Percentiles rank a stretch among this genome's conserved stretches.
Evolutionary conservation across 2,329 filamentous ascomycete species (phyloP).

Genomic region (Aureobasidium sp.): DNA sequence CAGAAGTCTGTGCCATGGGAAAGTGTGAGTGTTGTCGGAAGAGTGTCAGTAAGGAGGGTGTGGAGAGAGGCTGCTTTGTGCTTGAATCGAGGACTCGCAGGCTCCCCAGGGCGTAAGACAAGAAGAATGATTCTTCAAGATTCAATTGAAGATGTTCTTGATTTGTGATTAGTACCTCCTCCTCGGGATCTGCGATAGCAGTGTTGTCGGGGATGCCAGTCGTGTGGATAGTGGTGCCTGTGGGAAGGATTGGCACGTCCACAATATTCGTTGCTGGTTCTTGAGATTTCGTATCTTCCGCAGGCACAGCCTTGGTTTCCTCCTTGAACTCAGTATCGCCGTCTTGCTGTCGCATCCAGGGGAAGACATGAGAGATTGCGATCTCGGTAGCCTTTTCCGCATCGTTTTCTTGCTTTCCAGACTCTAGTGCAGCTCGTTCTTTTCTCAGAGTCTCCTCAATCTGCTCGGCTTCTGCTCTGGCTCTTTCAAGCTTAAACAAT

Average conservation of each 20-base stretch:
- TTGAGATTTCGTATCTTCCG: neutral
- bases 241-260: neutral
- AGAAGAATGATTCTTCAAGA: slow-evolving; percentile 85
- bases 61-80: slow-evolving; percentile 26
- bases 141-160: slow-evolving; percentile 89
- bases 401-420: neutral
- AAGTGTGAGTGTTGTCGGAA: slow-evolving; percentile 38
- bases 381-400: neutral
- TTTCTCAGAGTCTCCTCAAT: slow-evolving; percentile 64
- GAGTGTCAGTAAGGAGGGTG: slow-evolving; percentile 51
- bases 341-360: slow-evolving; percentile 13
- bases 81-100: slow-evolving; percentile 48
- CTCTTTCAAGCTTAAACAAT: slow-evolving; percentile 83
- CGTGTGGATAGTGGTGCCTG: neutral
- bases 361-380: slow-evolving; percentile 13
- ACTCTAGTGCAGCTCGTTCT: slow-evolving; percentile 32
- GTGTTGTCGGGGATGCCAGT: neutral
- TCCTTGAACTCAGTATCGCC: neutral
- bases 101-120: slow-evolving; percentile 71
- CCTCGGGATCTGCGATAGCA: neutral
- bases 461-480: slow-evolving; percentile 76
- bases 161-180: slow-evolving; percentile 30
- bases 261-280: neutral
- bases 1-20: slow-evolving; percentile 24
- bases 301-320: neutral